Evolutionary conservation across 192 early-diverging fungal species (phyloP), one percentile per base, ranked within the genome.

Genomic region (Chytriomyces sp.): DNA sequence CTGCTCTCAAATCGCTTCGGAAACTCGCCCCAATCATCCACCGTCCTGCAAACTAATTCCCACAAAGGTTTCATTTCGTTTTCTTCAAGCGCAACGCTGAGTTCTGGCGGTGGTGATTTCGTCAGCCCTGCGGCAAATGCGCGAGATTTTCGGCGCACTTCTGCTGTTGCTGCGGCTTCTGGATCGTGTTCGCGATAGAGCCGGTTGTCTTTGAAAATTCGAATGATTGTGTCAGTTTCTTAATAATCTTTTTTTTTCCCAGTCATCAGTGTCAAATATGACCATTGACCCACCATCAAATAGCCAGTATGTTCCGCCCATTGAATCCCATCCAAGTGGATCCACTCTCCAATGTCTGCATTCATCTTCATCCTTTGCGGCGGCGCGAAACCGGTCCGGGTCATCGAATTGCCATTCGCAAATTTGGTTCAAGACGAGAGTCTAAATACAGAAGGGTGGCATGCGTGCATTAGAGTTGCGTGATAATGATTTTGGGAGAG

Each of bases 371-470:
- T 50, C 90, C 23, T 82, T 80, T 44, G 91, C 67, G 46, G 82
- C 78, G 5, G 83, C 78, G 13, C 90, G 83, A 45, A 93, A 87
- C 28, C 82, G 80, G 47, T 93, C 92, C n/a, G 89, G 84, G 71
- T 88, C 84, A 61, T 92, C 91, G 53, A 91, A 75, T 77, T 93
- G 91, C 88, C 90, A 91, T 80, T 93, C 86, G 62, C 84, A 86
- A 10, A 89, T 74, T 50, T 59, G 46, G 61, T 86, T 74, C 13
- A 87, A 75, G 26, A 85, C 67, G 10, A 82, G 26, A 35, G 86
- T 79, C 82, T 83, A 46, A 46, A 35, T 11, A 20, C 6, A 66
- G 18, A 78, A 69, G 5, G 20, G 35, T 35, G 35, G 35, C 35
- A 35, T 35, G 35, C 35, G 35, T 35, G 35, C 35, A 35, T 35